phyloP scores from a whole-genome alignment of 1,139 yeast genomes.

The Diutina sp. region DNA sequence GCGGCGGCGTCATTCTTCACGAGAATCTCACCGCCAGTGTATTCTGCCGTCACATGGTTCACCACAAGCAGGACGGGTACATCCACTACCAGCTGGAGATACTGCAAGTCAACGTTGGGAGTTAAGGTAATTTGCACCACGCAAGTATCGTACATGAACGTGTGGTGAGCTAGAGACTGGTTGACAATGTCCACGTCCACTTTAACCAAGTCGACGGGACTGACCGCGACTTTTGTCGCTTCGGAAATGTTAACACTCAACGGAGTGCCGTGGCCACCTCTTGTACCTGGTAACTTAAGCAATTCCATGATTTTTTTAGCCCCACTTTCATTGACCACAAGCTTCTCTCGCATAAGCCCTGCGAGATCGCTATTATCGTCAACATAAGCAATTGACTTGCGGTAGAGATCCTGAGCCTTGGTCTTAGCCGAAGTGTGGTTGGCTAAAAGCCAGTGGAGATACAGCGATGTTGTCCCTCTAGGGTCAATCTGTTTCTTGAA shows the following conservation, averaged over 20 bases:
- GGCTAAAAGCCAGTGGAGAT: not conserved
- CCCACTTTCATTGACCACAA: not conserved
- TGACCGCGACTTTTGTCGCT: not conserved
- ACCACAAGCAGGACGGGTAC: not conserved
- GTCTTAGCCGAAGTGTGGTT: not conserved
- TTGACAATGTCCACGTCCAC: not conserved
- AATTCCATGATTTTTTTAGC: not conserved
- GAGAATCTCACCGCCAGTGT: not conserved
- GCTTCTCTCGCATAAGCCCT: not conserved
- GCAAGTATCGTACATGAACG: not conserved
- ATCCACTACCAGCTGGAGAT: not conserved
- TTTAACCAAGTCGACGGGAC: not conserved
- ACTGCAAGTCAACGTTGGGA: not conserved
- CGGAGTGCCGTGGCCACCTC: not conserved
- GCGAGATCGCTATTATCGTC: not conserved
- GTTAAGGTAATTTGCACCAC: not conserved
- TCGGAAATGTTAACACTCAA: not conserved
- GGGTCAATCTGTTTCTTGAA: not conserved
- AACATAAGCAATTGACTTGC: not conserved
- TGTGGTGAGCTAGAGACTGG: not conserved
- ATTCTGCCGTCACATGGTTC: not conserved
- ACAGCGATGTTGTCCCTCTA: not conserved
- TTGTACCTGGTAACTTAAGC: not conserved
- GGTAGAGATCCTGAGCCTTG: not conserved
- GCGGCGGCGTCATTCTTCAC: not conserved